These are phyloP conservation scores for Fraxinus latifolia DNA, from an alignment of 305 asterid species.

Conservation along the genomic window DNA sequence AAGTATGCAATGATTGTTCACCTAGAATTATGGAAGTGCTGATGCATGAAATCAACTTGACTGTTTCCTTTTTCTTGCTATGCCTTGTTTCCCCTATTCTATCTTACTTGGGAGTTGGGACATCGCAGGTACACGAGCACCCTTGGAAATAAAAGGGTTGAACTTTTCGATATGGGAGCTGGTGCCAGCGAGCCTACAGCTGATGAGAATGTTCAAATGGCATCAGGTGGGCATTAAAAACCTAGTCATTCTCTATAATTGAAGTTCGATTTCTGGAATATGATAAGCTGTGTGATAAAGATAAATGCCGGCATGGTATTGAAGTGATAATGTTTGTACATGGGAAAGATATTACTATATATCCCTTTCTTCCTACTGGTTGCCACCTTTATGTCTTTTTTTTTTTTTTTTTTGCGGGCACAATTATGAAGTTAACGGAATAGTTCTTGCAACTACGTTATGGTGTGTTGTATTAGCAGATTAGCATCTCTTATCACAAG, in stretches of 20 bases:
- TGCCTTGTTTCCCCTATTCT: background rate
- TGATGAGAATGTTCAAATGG: conserved; percentile 83
- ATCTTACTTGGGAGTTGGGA: conserved; percentile 17
- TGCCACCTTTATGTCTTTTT: background rate
- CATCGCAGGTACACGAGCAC: conserved; percentile 79
- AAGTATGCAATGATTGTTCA: background rate
- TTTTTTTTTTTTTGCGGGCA: background rate
- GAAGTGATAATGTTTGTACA: conserved; percentile 2
- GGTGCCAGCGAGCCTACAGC: conserved; percentile 76
- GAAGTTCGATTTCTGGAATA: background rate
- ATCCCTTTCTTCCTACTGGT: background rate
- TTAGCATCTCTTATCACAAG: background rate
- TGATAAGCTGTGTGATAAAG: background rate
- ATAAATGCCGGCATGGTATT: background rate
- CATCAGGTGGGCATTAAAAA: conserved; percentile 58
- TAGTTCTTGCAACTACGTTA: conserved; percentile 8
- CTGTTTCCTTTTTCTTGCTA: conserved; percentile 11
- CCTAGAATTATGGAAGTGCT: background rate
- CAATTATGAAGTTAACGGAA: conserved; percentile 1
- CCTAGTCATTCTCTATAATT: background rate
- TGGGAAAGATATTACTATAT: conserved; percentile 2
- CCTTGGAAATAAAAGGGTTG: conserved; percentile 91
- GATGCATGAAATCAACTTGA: background rate
- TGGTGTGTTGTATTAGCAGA: background rate
- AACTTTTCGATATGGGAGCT: conserved; percentile 88